phyloP scores from a whole-genome alignment of 176 grass and related monocot genomes.

The Aegilops sharonensis region DNA sequence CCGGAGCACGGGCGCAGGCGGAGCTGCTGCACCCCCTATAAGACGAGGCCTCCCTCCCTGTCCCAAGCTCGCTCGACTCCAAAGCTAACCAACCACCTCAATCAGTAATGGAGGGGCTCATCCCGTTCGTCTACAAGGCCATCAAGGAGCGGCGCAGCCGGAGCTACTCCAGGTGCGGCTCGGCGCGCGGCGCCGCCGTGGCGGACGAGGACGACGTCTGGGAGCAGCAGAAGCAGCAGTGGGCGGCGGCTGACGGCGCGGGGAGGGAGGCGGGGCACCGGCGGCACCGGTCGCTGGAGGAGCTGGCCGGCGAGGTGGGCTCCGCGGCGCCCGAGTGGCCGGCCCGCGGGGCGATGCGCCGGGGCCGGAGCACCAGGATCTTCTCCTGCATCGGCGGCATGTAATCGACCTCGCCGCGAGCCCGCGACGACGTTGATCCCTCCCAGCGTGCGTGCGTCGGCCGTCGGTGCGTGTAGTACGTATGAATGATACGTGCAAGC shows the following conservation, averaged over 20 bases:
- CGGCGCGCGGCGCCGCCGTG: background rate
- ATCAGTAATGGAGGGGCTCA: constrained; percentile 66
- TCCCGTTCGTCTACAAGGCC: constrained; percentile 76
- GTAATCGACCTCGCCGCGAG: background rate
- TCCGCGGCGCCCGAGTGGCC: constrained; percentile 35
- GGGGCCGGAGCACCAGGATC: constrained; percentile 50
- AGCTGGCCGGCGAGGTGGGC: constrained; percentile 44
- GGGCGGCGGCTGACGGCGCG: background rate
- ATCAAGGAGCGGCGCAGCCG: constrained; percentile 65
- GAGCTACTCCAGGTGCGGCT: constrained; percentile 61
- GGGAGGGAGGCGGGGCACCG: constrained; percentile 41
- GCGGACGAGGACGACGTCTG: constrained; percentile 16
- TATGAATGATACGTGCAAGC: too few species aligned
- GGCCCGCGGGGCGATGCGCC: background rate
- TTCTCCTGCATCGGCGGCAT: constrained; percentile 60
- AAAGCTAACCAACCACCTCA: background rate
- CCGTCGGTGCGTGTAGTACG: too few species aligned
- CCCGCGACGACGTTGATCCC: too few species aligned
- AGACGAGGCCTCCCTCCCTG: background rate
- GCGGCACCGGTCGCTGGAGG: constrained; percentile 60
- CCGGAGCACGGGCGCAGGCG: background rate
- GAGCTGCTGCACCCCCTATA: background rate
- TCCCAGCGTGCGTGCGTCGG: too few species aligned
- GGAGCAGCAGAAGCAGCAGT: constrained; percentile 20
- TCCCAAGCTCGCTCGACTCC: background rate